phyloP scores from a whole-genome alignment of 768 basidiomycete species.

The Lactarius sp. region DNA sequence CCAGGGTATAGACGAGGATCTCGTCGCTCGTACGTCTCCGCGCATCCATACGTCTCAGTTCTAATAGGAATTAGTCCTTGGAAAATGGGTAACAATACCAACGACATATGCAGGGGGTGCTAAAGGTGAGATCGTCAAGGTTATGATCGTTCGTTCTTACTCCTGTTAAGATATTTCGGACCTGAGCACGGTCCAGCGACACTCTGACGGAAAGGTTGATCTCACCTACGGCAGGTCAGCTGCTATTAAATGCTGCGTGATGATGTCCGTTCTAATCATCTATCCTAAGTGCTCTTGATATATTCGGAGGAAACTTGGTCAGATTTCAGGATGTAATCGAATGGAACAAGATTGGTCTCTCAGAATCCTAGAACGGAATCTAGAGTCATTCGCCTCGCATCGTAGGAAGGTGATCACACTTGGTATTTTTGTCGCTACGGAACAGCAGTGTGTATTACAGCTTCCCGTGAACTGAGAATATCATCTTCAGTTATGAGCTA shows the following conservation, averaged over 20 bases:
- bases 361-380: not conserved
- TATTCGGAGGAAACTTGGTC: slow-evolving; percentile 64
- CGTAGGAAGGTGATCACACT: slow-evolving; percentile 56
- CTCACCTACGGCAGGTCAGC: slow-evolving; percentile 77
- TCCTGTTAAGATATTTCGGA: slow-evolving; percentile 62
- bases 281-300: slow-evolving; percentile 51
- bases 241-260: not conserved
- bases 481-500: not conserved
- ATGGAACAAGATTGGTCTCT: slow-evolving; percentile 17
- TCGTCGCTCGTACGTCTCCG: slow-evolving; percentile 58
- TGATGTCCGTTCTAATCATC: not conserved
- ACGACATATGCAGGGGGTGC: slow-evolving; percentile 98
- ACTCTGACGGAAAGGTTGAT: slow-evolving; percentile 82
- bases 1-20: slow-evolving; percentile 88
- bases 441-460: not conserved
- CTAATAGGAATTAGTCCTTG: slow-evolving; percentile 54
- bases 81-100: slow-evolving; percentile 87
- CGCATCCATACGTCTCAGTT: slow-evolving; percentile 21
- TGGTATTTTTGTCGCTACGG: slow-evolving; percentile 40
- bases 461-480: not conserved
- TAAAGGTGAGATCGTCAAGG: slow-evolving; percentile 49
- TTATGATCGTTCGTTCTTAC: not conserved
- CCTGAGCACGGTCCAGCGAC: slow-evolving; percentile 68
- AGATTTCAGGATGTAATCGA: slow-evolving; percentile 51
- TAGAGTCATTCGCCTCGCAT: slow-evolving; percentile 46